These are phyloP conservation scores for Trichophyton rubrum DNA, from an alignment of 2,329 filamentous ascomycete genomes.

Conservation along the genomic window DNA sequence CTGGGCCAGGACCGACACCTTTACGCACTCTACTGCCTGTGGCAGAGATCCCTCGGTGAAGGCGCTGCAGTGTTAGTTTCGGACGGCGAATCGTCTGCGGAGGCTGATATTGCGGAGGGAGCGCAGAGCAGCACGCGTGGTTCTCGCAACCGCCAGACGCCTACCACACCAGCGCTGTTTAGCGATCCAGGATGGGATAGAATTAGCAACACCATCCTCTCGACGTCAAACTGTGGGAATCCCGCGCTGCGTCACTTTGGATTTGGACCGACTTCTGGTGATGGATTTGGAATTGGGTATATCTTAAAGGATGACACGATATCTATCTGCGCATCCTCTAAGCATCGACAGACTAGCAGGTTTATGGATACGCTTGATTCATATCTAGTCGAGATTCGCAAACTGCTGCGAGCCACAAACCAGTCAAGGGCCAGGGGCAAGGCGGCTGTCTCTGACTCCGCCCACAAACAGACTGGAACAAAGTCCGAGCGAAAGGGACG, in stretches of 20 bases:
- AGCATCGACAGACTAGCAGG: constrained; percentile 83
- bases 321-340: constrained; percentile 81
- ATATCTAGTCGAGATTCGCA: constrained; percentile 81
- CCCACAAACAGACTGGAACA: constrained; percentile 46
- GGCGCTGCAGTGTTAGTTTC: constrained; percentile 43
- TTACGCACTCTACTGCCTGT: constrained; percentile 87
- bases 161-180: constrained; percentile 60
- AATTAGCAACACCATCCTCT: constrained; percentile 85
- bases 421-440: constrained; percentile 33
- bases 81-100: constrained; percentile 54
- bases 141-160: constrained; percentile 28
- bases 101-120: constrained; percentile 26
- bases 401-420: constrained; percentile 61
- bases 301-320: constrained; percentile 94
- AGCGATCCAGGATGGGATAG: constrained; percentile 86
- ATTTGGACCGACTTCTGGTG: constrained; percentile 84
- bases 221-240: constrained; percentile 97
- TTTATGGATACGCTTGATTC: constrained; percentile 82
- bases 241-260: constrained; percentile 89
- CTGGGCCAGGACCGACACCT: constrained; percentile 86
- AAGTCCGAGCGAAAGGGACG: constrained; percentile 41
- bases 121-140: not conserved
- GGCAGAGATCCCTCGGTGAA: constrained; percentile 79
- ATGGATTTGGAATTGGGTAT: constrained; percentile 95
- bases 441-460: constrained; percentile 39